Evolutionary conservation across 352 stramenopile genomes (phyloP), one percentile per base, ranked within the genome.

Genomic region (Paralagenidium karlingii): DNA sequence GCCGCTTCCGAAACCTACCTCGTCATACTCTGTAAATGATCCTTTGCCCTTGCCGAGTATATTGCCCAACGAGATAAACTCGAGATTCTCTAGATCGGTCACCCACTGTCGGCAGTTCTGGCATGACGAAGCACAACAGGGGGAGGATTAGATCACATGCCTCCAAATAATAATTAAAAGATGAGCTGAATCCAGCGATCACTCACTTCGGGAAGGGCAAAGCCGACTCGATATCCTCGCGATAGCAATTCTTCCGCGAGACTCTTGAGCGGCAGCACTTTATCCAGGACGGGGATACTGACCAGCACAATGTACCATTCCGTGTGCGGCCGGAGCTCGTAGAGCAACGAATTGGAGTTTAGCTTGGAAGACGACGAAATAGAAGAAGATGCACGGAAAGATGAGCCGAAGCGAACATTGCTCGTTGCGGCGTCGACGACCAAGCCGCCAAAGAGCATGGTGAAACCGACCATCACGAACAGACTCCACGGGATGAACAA

Each of bases 231-330:
- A 30, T 79, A 78, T 19, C 78, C 78, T 25, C 75, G 73, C 24
- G 68, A 55, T 16, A 89, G 51, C 34, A 91, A 46, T 25, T 84
- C 66, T 38, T 84, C 66, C 8, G 74, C 75, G 26, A 91, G 42
- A 42, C 82, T 67, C 43, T 83, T 84, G 39, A 91, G 65, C 34
- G 78, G 78, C 39, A 86, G 58, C 43, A 89, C 70, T 44, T 80
- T 81, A 43, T 91, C 73, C 34, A 87, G 47, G 37, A 85, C 66
- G n/a, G 78, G 78, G 34, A 91, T 78, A 51, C 71, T 85, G 44
- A 89, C 75, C 15, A 91, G 55, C 32, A 86, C 75, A 24, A 91
- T 52, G 58, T 91, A 89, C 40, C 75, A 52, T n/a, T 81, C 55
- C 22, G 30, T n/a, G n/a, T n/a, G n/a, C n/a, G n/a, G n/a, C n/a